Conservation (phyloP, 306 rosid genomes). For the Lathyrus sativus region DNA sequence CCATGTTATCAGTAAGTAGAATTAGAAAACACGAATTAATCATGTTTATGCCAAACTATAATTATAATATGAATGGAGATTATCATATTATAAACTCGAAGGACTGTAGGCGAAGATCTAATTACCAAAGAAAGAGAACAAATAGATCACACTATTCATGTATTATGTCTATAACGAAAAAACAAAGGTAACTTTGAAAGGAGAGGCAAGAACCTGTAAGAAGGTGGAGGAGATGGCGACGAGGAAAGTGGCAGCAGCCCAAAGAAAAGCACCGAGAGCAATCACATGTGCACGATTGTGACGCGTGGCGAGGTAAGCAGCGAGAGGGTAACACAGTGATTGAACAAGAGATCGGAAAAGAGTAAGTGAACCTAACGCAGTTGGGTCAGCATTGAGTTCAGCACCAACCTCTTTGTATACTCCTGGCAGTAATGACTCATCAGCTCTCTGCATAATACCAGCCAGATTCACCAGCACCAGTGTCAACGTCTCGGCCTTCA, state of each 20-base stretch:
- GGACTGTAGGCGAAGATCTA: too few species aligned
- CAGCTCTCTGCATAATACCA: constrained; percentile 74
- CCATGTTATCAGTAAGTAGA: too few species aligned
- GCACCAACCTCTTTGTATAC: constrained; percentile 77
- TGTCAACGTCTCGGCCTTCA: constrained; percentile 65
- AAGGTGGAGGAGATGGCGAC: constrained; percentile 88
- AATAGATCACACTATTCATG: not conserved
- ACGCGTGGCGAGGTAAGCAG: constrained; percentile 69
- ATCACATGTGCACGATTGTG: constrained; percentile 87
- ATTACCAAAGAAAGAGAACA: not conserved
- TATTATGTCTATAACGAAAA: not conserved
- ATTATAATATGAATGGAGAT: not conserved
- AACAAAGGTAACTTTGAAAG: not conserved
- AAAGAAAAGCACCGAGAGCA: constrained; percentile 83
- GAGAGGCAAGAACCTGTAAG: constrained; percentile 58
- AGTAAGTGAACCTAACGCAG: constrained; percentile 76
- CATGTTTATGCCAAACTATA: not conserved
- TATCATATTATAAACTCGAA: too few species aligned
- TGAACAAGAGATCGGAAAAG: constrained; percentile 80
- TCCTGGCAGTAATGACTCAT: constrained; percentile 78
- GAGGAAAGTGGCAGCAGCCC: constrained; percentile 91
- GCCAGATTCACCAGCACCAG: constrained; percentile 71
- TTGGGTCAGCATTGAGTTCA: constrained; percentile 75
- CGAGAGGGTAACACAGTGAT: constrained; percentile 69
- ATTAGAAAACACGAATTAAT: not conserved